Base-by-base conservation (phyloP, 164 flowering plant genomes). In the Chloranthus sessilifolius region DNA sequence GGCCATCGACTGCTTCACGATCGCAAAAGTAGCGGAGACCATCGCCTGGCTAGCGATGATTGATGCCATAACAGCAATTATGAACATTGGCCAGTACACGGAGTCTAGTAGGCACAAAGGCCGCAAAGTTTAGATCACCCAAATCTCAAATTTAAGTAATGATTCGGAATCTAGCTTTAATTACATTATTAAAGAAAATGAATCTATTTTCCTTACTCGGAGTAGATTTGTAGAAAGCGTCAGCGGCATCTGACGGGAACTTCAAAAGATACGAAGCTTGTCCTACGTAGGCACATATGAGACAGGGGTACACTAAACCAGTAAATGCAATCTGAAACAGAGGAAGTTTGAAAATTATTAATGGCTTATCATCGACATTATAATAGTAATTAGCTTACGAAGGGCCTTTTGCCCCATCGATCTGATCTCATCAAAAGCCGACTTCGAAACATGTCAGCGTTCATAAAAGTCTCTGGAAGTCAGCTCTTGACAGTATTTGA, bases 151-250 rank as follows among this genome's bases (percentile, higher is more conserved):
- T 12, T 41, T 4, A 45, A 22, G 8, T 15, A 2, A 9, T 1
- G 15, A n/a, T 25, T 10, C 34, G 14, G 16, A 49, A 5, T 23
- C 8, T 21, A 6, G 23, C 10, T 48, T 31, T 35, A 21, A 9
- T 46, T 9, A 6, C 15, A 15, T 15, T 11, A 19, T 15, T 27
- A 4, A 14, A 27, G 9, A 21, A 20, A 22, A 14, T 5, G 0
- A 19, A 12, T 10, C 2, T 20, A 22, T 19, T 1, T 14, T 9
- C 26, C 42, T 55, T 43, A 62, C 66, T 21, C 3, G 61, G 60
- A 27, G 61, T 62, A 28, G 66, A 62, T 50, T 50, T 62, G 21
- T 62, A 62, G 56, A 62, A 62, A 21, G 66, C 61, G 37, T 62
- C 61, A 19, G 15, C 40, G 7, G 52, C 59, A 34, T 63, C 11